phyloP scores from a whole-genome alignment of 768 basidiomycete genomes.

The Mycena kentingensis region DNA sequence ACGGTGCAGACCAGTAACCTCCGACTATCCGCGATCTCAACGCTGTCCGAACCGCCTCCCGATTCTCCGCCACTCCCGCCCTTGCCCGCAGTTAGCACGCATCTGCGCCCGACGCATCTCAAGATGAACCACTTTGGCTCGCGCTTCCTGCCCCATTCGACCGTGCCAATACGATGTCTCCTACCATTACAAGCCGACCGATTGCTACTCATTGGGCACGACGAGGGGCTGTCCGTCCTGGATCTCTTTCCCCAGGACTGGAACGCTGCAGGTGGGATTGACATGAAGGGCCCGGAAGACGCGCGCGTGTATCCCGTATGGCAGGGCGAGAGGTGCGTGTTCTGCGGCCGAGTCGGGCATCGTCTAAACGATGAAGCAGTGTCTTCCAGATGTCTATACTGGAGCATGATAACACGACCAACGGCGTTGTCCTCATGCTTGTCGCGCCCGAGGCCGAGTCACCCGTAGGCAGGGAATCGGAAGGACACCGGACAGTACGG shows the following conservation, averaged over 20 bases:
- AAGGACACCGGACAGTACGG: conserved; percentile 58
- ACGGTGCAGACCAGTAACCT: conserved; percentile 51
- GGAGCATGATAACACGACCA: conserved; percentile 64
- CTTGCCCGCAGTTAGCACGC: conserved; percentile 51
- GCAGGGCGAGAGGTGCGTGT: conserved; percentile 72
- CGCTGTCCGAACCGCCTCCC: conserved; percentile 28
- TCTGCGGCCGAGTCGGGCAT: background rate
- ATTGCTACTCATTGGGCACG: conserved; percentile 76
- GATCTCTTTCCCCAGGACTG: conserved; percentile 81
- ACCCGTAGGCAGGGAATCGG: conserved; percentile 50
- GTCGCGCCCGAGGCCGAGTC: conserved; percentile 65
- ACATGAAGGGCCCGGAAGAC: conserved; percentile 67
- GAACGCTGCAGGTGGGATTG: conserved; percentile 50
- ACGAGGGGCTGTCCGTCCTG: conserved; percentile 77
- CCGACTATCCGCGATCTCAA: conserved; percentile 30
- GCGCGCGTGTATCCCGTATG: conserved; percentile 69
- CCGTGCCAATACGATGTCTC: conserved; percentile 71
- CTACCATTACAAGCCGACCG: conserved; percentile 68
- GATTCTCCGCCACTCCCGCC: conserved; percentile 37
- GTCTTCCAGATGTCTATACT: conserved; percentile 78
- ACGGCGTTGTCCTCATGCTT: conserved; percentile 71
- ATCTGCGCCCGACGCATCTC: conserved; percentile 61
- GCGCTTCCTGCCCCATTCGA: conserved; percentile 80
- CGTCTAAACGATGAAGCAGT: conserved; percentile 36
- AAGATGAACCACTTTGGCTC: conserved; percentile 80